Conservation (phyloP, 2,329 filamentous ascomycete species). For the Paecilomyces formosus region DNA sequence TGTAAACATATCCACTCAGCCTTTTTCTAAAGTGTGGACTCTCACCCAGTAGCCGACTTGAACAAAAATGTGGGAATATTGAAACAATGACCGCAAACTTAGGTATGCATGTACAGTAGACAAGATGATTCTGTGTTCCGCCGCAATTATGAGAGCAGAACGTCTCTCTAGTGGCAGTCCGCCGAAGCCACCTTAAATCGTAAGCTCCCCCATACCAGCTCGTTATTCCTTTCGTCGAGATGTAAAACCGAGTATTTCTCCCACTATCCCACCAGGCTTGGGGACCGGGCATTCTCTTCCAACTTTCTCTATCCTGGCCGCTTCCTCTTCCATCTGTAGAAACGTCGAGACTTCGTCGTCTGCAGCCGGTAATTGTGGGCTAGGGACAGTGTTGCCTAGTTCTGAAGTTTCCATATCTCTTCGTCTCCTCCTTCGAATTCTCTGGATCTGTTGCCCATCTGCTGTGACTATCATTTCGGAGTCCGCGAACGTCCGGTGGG, state of each 20-base stretch:
- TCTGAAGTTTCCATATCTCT: constrained; percentile 18
- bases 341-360: constrained; percentile 40
- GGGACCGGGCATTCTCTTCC: constrained; percentile 83
- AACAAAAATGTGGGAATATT: background rate
- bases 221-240: constrained; percentile 7
- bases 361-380: constrained; percentile 10
- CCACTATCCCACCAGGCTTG: constrained; percentile 74
- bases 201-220: background rate
- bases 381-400: constrained; percentile 8
- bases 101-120: background rate
- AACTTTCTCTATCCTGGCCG: constrained; percentile 31
- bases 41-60: background rate
- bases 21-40: background rate
- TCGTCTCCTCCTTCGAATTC: constrained; percentile 27
- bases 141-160: background rate
- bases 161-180: background rate
- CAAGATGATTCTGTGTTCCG: background rate
- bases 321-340: constrained; percentile 34
- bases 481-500: constrained; percentile 67
- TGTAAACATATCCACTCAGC: background rate
- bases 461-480: constrained; percentile 40
- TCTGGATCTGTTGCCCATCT: constrained; percentile 37
- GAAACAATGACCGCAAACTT: background rate
- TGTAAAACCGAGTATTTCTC: constrained; percentile 63
- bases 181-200: background rate